Evolutionary conservation across 2,329 filamentous ascomycete genomes (phyloP), one percentile per base, ranked within the genome.

Genomic region (Apiospora koreana): DNA sequence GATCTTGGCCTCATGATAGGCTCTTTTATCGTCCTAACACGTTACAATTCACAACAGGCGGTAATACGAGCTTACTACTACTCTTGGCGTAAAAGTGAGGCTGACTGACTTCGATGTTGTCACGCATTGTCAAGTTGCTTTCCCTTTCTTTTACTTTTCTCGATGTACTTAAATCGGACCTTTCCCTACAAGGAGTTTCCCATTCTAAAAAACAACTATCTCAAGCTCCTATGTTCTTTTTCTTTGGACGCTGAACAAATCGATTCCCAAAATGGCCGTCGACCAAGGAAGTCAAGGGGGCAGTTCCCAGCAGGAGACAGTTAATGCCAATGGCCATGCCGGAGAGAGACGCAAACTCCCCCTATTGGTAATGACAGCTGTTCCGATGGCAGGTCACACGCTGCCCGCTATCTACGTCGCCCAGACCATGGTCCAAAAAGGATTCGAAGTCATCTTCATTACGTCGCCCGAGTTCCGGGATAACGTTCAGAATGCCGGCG

Each of bases 391-490:
- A 14, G 76, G 77, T 3, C 77, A 78, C 48, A 71, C 66, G 1
- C 68, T 65, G 3, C 76, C 76, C 3, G 48, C 77, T 1, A 54
- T 79, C 5, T 70, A 72, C n/a, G 75, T 83, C 14, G 79, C 80
- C 2, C 72, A 73, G 1, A 73, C 74, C 18, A 72, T 83, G 7
- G 74, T 80, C 3, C 70, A 75, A n/a, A 73, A 77, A 6, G 81
- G 81, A 3, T 83, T 83, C 71, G 77, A 81, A 4, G 77, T 83
- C 2, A 80, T 78, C 0, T 81, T 83, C 70, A 76, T 83, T 3
- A 76, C 77, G 1, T 76, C 78, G 2, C 71, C 71, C 0, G 68
- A 72, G 1, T 82, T 80, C 71, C 71, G 77, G 25, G 71, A 76
- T 3, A 73, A 74, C 12, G 75, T 83, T 28, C 73, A 77, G 68